Evolutionary conservation across 257 asterid species (phyloP).

Genomic region (Knoxia roxburghii): DNA sequence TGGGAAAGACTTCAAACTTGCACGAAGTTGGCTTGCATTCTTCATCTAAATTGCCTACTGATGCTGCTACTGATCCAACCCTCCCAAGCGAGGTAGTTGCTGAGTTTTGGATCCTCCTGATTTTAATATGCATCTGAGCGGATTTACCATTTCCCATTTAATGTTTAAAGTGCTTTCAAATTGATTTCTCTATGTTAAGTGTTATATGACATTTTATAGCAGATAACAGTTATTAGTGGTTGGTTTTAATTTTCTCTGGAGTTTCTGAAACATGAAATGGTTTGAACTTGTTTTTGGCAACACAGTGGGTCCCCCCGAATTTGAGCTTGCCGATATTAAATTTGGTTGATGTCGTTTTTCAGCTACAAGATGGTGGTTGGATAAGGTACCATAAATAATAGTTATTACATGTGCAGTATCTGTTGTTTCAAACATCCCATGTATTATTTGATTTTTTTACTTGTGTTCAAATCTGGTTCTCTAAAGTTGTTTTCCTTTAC

Average conservation of each 20-base stretch:
- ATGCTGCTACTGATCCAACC: slow-evolving; percentile 45
- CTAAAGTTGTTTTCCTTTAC: neutral
- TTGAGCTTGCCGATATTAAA: slow-evolving; percentile 74
- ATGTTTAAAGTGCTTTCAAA: neutral
- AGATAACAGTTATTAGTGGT: neutral
- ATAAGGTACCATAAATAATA: slow-evolving; percentile 54
- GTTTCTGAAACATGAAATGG: slow-evolving; percentile 19
- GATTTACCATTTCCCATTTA: neutral
- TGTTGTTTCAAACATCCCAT: slow-evolving; percentile 11
- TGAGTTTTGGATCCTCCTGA: neutral
- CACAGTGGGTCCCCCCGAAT: slow-evolving; percentile 95
- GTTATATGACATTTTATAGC: neutral
- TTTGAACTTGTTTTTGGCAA: slow-evolving; percentile 21
- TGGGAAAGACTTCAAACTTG: slow-evolving; percentile 31
- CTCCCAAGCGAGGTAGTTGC: slow-evolving; percentile 74
- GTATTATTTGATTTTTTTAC: slow-evolving; percentile 11
- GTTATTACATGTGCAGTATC: neutral
- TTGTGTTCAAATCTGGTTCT: slow-evolving; percentile 19
- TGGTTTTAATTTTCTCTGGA: neutral
- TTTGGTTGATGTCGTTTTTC: slow-evolving; percentile 85
- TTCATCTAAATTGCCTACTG: slow-evolving; percentile 30
- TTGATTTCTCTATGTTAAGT: neutral
- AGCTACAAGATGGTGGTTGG: slow-evolving; percentile 99
- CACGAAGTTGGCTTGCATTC: slow-evolving; percentile 36
- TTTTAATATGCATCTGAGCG: neutral